phyloP scores from a whole-genome alignment of 2,329 filamentous ascomycete species.

The Alternaria novae-zelandiae region DNA sequence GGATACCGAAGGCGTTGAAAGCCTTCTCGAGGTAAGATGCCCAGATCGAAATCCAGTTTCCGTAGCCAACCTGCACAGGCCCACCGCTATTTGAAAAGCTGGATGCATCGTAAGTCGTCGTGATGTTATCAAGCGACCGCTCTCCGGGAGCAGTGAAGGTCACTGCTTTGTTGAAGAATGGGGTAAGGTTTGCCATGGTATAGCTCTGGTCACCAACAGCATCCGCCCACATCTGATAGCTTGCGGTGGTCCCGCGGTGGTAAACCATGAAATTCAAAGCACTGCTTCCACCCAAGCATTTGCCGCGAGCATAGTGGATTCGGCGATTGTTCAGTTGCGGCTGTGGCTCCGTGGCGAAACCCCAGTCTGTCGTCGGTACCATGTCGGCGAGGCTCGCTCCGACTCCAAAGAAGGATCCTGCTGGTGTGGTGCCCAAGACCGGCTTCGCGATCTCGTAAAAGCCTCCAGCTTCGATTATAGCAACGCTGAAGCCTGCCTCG shows the following conservation, averaged over 20 bases:
- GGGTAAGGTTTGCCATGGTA: constrained; percentile 32
- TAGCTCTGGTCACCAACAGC: constrained; percentile 40
- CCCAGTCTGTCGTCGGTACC: constrained; percentile 30
- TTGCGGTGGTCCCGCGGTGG: constrained; percentile 28
- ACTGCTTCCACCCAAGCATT: constrained; percentile 40
- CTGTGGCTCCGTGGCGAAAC: constrained; percentile 30
- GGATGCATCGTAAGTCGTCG: neutral
- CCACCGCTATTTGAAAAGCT: neutral
- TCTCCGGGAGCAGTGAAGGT: constrained; percentile 37
- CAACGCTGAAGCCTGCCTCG: neutral
- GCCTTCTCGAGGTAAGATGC: neutral
- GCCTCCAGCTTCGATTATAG: neutral
- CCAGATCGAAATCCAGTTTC: neutral
- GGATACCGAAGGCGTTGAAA: neutral
- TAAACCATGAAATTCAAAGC: constrained; percentile 36
- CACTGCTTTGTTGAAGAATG: constrained; percentile 37
- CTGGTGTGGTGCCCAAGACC: neutral
- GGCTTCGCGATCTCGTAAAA: neutral
- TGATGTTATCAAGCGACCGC: neutral
- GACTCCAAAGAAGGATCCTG: neutral
- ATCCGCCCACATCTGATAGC: constrained; percentile 41
- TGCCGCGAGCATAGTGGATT: constrained; percentile 44
- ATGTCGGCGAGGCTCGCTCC: neutral
- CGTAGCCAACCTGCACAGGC: neutral
- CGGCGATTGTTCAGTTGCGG: constrained; percentile 20